A percentile compares a stretch with the other conserved stretches of the same genome.
phyloP scores from a whole-genome alignment of 345 rosid species.

The Gossypium thurberi region DNA sequence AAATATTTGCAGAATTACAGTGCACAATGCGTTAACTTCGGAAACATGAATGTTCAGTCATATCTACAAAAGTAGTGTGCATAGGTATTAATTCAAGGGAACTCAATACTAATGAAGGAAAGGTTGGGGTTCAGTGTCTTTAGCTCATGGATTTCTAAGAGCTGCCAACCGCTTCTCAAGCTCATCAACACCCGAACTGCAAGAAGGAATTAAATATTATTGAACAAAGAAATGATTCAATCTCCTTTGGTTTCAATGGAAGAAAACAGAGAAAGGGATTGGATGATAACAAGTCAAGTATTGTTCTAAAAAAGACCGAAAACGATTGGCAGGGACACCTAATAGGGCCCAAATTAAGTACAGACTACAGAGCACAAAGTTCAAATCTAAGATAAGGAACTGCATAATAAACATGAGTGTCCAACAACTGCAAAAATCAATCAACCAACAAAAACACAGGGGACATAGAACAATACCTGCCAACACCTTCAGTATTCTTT shows the following conservation, averaged over 20 bases:
- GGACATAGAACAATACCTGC: conserved; percentile 45
- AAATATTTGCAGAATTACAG: neutral
- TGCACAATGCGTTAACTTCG: neutral
- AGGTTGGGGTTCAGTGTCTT: neutral
- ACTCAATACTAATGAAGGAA: neutral
- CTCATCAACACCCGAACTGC: conserved; percentile 70
- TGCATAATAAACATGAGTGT: neutral
- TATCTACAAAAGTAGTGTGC: neutral
- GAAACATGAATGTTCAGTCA: neutral
- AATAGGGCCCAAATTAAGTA: neutral
- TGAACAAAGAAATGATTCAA: neutral
- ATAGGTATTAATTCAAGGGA: neutral
- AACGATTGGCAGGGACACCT: neutral
- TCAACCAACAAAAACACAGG: neutral
- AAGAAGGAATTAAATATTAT: neutral
- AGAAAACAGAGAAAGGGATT: neutral
- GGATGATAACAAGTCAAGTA: neutral
- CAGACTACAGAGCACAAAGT: neutral
- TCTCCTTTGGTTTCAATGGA: neutral
- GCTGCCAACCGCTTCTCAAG: conserved; percentile 93
- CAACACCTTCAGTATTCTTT: conserved; percentile 37
- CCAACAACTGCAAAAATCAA: neutral
- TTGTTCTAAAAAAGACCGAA: neutral
- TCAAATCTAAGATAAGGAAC: neutral
- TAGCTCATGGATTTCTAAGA: conserved; percentile 42